Conservation (phyloP, 768 basidiomycete genomes). For the Psilocybe subaeruginosa region DNA sequence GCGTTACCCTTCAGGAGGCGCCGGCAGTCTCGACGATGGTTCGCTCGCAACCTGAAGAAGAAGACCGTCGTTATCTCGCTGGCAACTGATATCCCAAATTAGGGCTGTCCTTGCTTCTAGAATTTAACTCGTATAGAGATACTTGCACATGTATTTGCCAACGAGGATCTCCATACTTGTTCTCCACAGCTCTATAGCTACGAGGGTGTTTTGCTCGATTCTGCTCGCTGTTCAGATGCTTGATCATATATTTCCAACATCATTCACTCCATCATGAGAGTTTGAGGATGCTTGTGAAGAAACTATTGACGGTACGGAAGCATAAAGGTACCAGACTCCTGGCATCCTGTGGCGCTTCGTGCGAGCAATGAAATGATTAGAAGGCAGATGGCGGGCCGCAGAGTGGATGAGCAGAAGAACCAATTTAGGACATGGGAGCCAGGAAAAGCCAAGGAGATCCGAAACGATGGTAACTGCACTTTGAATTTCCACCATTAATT, state of each 20-base stretch:
- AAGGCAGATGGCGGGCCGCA: not conserved
- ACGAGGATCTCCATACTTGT: too few relatives aligned
- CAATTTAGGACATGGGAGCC: not conserved
- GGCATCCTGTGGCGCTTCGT: slow-evolving; percentile 3
- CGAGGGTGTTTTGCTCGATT: too few relatives aligned
- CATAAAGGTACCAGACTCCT: not conserved
- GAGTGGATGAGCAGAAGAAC: not conserved
- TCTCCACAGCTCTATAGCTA: too few relatives aligned
- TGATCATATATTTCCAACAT: too few relatives aligned
- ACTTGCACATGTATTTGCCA: too few relatives aligned
- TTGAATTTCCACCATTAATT: slow-evolving; percentile 19
- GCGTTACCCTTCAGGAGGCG: too few relatives aligned
- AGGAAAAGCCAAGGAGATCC: slow-evolving; percentile 20
- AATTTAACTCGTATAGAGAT: not conserved
- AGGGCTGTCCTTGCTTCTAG: not conserved
- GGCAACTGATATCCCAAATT: not conserved
- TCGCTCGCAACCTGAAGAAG: not conserved
- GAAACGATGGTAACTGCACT: slow-evolving; percentile 27
- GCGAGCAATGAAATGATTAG: not conserved
- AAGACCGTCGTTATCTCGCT: not conserved
- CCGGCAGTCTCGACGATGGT: too few relatives aligned
- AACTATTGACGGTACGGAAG: not conserved
- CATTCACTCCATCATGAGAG: too few relatives aligned
- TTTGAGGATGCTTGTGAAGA: too few relatives aligned
- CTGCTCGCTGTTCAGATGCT: too few relatives aligned